A percentile compares a stretch with the other conserved stretches of the same genome.
phyloP scores from a whole-genome alignment of 2,329 filamentous ascomycete species.

The Exophiala phaeomuriformis region DNA sequence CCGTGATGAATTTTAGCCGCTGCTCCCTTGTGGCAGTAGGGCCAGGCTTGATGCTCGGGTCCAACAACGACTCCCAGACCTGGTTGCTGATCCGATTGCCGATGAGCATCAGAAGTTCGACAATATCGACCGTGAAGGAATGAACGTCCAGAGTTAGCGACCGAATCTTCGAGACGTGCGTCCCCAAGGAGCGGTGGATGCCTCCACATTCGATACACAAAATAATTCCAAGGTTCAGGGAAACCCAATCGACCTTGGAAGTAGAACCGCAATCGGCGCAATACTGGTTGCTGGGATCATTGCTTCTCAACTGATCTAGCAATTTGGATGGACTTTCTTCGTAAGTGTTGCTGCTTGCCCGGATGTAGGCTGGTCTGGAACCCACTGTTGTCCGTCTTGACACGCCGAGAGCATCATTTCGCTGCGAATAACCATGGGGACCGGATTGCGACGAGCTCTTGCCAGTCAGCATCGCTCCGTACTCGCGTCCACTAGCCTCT shows the following conservation, averaged over 20 bases:
- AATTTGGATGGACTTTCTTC: conserved; percentile 75
- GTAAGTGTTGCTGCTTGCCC: conserved; percentile 61
- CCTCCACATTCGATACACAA: conserved; percentile 97
- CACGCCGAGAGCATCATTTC: conserved; percentile 51
- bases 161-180: conserved; percentile 94
- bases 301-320: conserved; percentile 77
- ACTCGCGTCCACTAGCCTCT: conserved; percentile 67
- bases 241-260: conserved; percentile 96
- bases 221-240: conserved; percentile 92
- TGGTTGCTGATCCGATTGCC: conserved; percentile 94
- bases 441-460: conserved; percentile 65
- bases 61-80: conserved; percentile 86
- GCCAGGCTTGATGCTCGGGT: conserved; percentile 63
- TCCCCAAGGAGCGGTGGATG: conserved; percentile 91
- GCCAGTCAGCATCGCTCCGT: conserved; percentile 85
- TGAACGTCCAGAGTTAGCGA: conserved; percentile 92
- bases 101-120: conserved; percentile 83
- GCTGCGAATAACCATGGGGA: conserved; percentile 44
- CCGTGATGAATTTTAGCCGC: conserved; percentile 86
- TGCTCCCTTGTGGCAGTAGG: conserved; percentile 79
- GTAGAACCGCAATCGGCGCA: conserved; percentile 92
- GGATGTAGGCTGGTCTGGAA: conserved; percentile 66
- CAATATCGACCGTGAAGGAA: conserved; percentile 93
- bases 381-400: conserved; percentile 85
- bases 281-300: conserved; percentile 84